Evolutionary conservation across 1,284 basidiomycete species (phyloP), one percentile per base, ranked within the genome.

Genomic region (Boletus mariae): DNA sequence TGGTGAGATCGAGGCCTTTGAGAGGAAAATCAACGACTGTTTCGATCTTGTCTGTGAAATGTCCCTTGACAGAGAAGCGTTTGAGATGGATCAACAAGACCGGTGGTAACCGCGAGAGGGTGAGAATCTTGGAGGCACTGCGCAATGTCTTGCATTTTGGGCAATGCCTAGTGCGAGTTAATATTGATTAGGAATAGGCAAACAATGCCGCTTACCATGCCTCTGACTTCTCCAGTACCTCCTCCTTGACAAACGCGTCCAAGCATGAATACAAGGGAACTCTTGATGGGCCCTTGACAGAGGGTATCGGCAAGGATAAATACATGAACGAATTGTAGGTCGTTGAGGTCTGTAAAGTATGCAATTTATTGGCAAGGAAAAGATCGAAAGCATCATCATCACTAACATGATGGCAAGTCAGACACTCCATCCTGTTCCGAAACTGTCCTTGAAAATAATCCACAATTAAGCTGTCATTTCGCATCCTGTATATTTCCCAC

Each of bases 381-480:
- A 25, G 34, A 17, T 29, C 17, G 55, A 50, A 20, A 5, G 12
- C 13, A 35, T n/a, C 25, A 40, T n/a, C n/a, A 45, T 42, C 28
- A 75, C 85, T 56, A 57, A 94, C 94, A 73, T 94, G 92, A 59
- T 83, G 78, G 69, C 96, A 99, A 5, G 90, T 95, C 66, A 94
- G 69, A 68, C 96, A 99, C 63, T 94, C 84, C 72, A 99, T 73
- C 53, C 87, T 82, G 73, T 92, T 98, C 59, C 92, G 78, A 70
- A 98, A 98, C 72, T 98, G 96, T 4, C 96, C 97, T 73, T 98
- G 96, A 78, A 99, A 98, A 66, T 91, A 90, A 71, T 98, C 95
- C 45, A 98, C 97, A 52, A 99, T 90, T 53, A 98, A 76, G 62
- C 90, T 94, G 69, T 99, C 93, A 68, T 98, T 95, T 52, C 93